Base-by-base conservation (phyloP, 176 grass and related monocot species). In the Microstegium vimineum region DNA sequence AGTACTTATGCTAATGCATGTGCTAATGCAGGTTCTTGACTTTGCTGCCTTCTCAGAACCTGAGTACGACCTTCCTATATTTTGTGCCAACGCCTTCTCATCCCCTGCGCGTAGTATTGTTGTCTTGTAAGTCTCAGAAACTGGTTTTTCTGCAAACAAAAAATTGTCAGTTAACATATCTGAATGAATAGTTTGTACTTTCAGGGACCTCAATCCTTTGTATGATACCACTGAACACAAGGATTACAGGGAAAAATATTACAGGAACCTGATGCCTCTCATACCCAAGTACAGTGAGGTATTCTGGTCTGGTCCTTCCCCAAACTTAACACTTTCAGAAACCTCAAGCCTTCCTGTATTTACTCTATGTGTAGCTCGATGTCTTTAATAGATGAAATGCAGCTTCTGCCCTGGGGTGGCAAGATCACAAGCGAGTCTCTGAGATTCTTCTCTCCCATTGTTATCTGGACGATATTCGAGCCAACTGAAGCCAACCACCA, bases 381-480 rank as follows among this genome's bases (percentile, higher is more conserved):
- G 71, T 74, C 77, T 88, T 94, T 92, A 86, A 78, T 91, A 90
- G 88, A 95, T 62, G 66, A 85, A 90, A 89, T 99, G 79, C 96
- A 99, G 89, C 87, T 92, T 87, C 84, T 99, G 20, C 93, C 96
- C 62, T 99, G 96, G 96, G 96, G 96, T 34, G 96, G 96, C 71
- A 99, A 95, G 70, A 81, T 99, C 83, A 99, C 96, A 36, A 92
- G 93, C 5, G 91, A 99, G 62, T 95, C 93, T 10, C 33, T 95
- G 82, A 94, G 52, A 82, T 95, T 99, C 86, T 99, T 99, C 89
- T 99, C 96, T 35, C 96, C 96, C 61, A 84, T 92, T 63, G 91
- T 99, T 37, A 89, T 94, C 67, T 99, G 91, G 93, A 89, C 93
- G 43, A 90, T 82, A 78, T 81, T 99, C 54, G 87, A 82, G 79